Evolutionary conservation across 2,329 filamentous ascomycete genomes (phyloP), one percentile per base, ranked within the genome.

Genomic region (Aureobasidium uvarum): DNA sequence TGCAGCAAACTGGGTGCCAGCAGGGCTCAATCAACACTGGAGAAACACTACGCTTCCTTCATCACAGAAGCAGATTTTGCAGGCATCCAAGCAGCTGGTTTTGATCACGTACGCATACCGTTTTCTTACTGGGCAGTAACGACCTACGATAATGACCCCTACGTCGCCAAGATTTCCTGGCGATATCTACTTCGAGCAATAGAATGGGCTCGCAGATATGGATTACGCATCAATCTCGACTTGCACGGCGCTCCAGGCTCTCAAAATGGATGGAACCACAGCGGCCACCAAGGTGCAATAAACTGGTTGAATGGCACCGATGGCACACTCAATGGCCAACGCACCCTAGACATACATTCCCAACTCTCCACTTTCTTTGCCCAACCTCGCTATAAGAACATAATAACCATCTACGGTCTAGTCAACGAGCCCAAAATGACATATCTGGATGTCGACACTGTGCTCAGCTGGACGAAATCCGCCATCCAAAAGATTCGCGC

Each of bases 231-330:
- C 46, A 98, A 98, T 68, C 85, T 99, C 4, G 95, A 99, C 75
- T 80, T 97, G 5, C 95, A 99, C 78, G 92, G 85, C n/a, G 81
- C 95, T 0, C 94, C 94, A 0, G 95, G 95, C 0, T 94, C 90
- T 67, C 95, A 98, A 74, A 99, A 99, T 72, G 95, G 95, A 1
- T 98, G 94, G 94, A 97, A 97, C 72, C 95, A 99, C 77, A 96
- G 91, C 70, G 95, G 95, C 0, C 86, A 87, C 11, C 88, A 90
- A 74, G 94, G 95, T 1, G 67, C 78, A 1, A 94, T 98, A 68
- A 84, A 86, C 31, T 99, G 95, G 95, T 80, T 98, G 45, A 95
- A 95, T 71, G 95, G 95, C n/a, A 89, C 91, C 0, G 83, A 96
- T 72, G 94, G 95, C 13, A 81, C 84, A 1, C 76, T 87, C 16